These are phyloP conservation scores for Aplosporella prunicola DNA, from an alignment of 2,329 filamentous ascomycete species.

Conservation along the genomic window DNA sequence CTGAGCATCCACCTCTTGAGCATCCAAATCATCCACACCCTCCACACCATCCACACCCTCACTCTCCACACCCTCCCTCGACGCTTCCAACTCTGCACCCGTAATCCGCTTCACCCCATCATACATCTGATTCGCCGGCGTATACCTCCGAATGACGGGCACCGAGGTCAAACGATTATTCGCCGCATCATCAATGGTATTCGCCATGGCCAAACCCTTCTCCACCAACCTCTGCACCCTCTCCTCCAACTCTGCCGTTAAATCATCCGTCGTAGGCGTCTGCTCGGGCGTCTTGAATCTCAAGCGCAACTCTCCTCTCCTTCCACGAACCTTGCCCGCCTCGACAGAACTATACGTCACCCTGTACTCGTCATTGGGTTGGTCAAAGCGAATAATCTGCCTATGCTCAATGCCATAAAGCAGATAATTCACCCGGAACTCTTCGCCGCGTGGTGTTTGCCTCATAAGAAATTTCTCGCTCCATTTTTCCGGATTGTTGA, in stretches of 20 bases:
- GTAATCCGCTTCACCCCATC: no score
- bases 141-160: no score
- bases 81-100: no score
- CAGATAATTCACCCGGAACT: constrained; percentile 17
- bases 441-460: constrained; percentile 3
- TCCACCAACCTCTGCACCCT: background rate
- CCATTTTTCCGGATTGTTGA: constrained; percentile 12
- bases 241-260: background rate
- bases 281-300: constrained; percentile 10
- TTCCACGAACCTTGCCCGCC: constrained; percentile 21
- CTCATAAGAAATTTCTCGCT: background rate
- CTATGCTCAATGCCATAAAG: constrained; percentile 23
- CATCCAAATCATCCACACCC: no score
- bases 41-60: background rate
- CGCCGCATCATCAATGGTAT: constrained; percentile 1
- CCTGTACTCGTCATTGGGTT: constrained; percentile 12
- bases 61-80: background rate
- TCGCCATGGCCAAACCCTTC: background rate
- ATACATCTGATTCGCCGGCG: no score
- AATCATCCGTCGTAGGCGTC: no score
- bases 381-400: constrained; percentile 16
- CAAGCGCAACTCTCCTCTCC: constrained; percentile 16
- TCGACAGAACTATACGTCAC: constrained; percentile 18
- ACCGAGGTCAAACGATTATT: background rate
- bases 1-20: no score